Base-by-base conservation (phyloP, 202 grass and related monocot species). In the Saccharum hybrid region DNA sequence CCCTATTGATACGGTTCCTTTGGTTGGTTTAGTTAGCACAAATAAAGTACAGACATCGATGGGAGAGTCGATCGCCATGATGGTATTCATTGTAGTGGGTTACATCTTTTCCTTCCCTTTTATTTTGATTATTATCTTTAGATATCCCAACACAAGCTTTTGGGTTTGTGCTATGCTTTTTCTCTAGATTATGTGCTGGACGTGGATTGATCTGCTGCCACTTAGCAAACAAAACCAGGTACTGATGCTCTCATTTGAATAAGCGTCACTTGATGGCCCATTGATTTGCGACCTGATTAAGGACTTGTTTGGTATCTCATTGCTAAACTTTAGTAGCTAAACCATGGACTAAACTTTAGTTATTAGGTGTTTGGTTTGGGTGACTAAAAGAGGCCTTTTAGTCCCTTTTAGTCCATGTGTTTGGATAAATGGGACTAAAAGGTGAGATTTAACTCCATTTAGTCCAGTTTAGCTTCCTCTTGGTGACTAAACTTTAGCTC, bases 181-280 rank as follows among this genome's bases (percentile, higher is more conserved):
- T 16, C 6, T 0, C 19, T 30, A 75, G 7, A 75, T 62, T 48
- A 49, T 75, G 62, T 48, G 8, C 4, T 43, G 10, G 11, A 46
- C 37, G 13, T 41, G 46, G 69, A 61, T 38, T 15, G 26, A 68
- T 76, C 19, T 81, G 63, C 10, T 81, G 66, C 63, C 78, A 76
- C 71, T 81, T 68, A 39, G 63, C 63, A 33, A 82, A 82, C 85
- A 87, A 48, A 49, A 40, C 37, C 39, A 63, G 63, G 14, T 76
- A 51, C 12, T 62, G 10, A 28, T 31, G 49, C 34, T 76, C 34
- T 62, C 1, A 23, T 18, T 49, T 68, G 39, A 51, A 46, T 40
- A 76, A 8, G 8, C 1, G 15, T 45, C 19, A n/a, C 8, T 49
- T 30, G 48, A 62, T 48, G 71, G 8, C 49, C 33, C 19, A 26